Evolutionary conservation across 164 flowering plant genomes (phyloP).

Genomic region (Chimonanthus salicifolius): DNA sequence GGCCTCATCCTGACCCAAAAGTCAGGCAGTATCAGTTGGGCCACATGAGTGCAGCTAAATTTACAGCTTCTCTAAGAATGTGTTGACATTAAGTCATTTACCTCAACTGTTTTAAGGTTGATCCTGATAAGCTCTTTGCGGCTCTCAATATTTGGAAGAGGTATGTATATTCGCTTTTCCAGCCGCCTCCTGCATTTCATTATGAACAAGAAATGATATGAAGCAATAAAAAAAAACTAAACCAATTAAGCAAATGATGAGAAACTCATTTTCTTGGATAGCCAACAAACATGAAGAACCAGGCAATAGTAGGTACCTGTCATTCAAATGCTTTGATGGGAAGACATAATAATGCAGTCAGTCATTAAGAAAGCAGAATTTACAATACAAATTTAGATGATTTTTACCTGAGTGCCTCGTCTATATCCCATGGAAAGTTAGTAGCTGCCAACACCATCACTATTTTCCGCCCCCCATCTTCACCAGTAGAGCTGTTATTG

Average conservation of each 20-base stretch:
- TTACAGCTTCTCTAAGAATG: no score
- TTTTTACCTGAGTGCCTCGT: slow-evolving; percentile 87
- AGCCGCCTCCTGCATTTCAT: slow-evolving; percentile 75
- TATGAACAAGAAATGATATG: slow-evolving; percentile 3
- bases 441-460: slow-evolving; percentile 99
- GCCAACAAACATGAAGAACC: background rate
- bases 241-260: background rate
- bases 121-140: slow-evolving; percentile 93
- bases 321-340: background rate
- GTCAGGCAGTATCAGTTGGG: no score
- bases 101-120: slow-evolving; percentile 94
- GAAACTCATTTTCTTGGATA: background rate
- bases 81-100: slow-evolving; percentile 9
- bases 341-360: background rate
- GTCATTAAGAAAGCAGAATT: background rate
- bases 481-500: slow-evolving; percentile 66
- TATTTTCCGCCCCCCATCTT: slow-evolving; percentile 88
- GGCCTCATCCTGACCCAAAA: no score
- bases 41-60: no score
- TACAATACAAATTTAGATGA: no score
- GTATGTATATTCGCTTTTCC: slow-evolving; percentile 93
- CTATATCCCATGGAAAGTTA: slow-evolving; percentile 99
- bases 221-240: background rate
- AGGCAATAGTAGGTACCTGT: background rate
- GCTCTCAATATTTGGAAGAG: slow-evolving; percentile 92